These are phyloP conservation scores for Luvunga scandens DNA, from an alignment of 345 rosid species.

Conservation along the genomic window DNA sequence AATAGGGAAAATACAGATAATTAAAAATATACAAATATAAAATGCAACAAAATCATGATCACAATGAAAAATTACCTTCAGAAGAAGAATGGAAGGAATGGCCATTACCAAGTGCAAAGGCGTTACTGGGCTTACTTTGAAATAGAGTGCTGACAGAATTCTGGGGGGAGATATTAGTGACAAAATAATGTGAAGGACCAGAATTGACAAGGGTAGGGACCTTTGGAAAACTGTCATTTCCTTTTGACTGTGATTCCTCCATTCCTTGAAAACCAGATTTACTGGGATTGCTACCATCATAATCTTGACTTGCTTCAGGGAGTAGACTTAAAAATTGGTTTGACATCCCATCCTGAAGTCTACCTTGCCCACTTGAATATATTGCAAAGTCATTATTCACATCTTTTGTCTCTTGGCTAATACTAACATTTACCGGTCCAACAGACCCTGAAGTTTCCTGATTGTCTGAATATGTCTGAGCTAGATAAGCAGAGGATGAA, in stretches of 20 bases:
- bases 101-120: constrained; percentile 25
- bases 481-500: constrained; percentile 27
- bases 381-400: constrained; percentile 29
- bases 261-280: constrained; percentile 25
- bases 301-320: constrained; percentile 34
- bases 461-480: constrained; percentile 24
- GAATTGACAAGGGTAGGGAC: constrained; percentile 20
- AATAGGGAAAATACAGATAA: neutral
- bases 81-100: constrained; percentile 29
- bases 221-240: constrained; percentile 31
- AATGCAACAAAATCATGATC: constrained; percentile 8
- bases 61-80: constrained; percentile 34
- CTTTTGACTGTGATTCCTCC: constrained; percentile 33
- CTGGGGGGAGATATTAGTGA: constrained; percentile 24
- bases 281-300: constrained; percentile 22
- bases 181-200: constrained; percentile 16
- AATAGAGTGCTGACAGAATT: constrained; percentile 28
- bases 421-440: constrained; percentile 26
- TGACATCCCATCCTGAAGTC: constrained; percentile 25
- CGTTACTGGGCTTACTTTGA: constrained; percentile 32
- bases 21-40: neutral
- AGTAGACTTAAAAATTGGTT: constrained; percentile 21
- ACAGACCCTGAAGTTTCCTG: constrained; percentile 33
- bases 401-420: constrained; percentile 32
- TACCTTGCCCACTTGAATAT: constrained; percentile 24